These are phyloP conservation scores for Macroventuria anomochaeta DNA, from an alignment of 2,329 filamentous ascomycete species.

Conservation along the genomic window DNA sequence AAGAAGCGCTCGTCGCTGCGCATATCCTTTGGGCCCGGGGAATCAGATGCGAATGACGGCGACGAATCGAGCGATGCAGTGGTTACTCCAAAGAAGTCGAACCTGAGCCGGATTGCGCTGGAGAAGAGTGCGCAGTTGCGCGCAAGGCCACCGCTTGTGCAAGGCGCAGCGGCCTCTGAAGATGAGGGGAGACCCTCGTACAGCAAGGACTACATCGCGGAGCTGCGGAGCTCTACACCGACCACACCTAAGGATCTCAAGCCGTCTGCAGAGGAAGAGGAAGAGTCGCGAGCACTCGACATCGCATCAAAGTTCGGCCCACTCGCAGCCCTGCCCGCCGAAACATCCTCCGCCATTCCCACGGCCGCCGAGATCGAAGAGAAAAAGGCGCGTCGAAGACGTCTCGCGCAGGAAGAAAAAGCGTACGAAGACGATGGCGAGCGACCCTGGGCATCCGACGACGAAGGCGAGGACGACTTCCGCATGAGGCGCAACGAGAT, in stretches of 20 bases:
- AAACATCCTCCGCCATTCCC: slow-evolving; percentile 64
- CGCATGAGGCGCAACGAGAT: slow-evolving; percentile 52
- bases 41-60: slow-evolving; percentile 60
- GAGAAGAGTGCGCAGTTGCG: slow-evolving; percentile 72
- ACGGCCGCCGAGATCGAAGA: slow-evolving; percentile 86
- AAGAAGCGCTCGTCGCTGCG: slow-evolving; percentile 77
- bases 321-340: slow-evolving; percentile 44
- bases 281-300: slow-evolving; percentile 56
- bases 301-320: slow-evolving; percentile 65
- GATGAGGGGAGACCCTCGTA: slow-evolving; percentile 79
- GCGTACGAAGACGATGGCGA: slow-evolving; percentile 58
- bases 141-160: slow-evolving; percentile 54
- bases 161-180: slow-evolving; percentile 57
- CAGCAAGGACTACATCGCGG: slow-evolving; percentile 83
- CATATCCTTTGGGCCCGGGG: slow-evolving; percentile 75
- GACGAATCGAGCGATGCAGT: slow-evolving; percentile 57
- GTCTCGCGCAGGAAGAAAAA: slow-evolving; percentile 76
- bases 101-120: slow-evolving; percentile 67
- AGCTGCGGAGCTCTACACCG: slow-evolving; percentile 84
- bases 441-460: slow-evolving; percentile 51
- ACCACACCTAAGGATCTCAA: slow-evolving; percentile 73
- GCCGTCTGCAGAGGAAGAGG: slow-evolving; percentile 47
- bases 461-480: slow-evolving; percentile 47
- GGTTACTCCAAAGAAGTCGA: slow-evolving; percentile 68
- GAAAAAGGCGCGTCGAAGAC: slow-evolving; percentile 87